Conservation (phyloP, 441 rosid genomes). For the Dalechampia spathulata region DNA sequence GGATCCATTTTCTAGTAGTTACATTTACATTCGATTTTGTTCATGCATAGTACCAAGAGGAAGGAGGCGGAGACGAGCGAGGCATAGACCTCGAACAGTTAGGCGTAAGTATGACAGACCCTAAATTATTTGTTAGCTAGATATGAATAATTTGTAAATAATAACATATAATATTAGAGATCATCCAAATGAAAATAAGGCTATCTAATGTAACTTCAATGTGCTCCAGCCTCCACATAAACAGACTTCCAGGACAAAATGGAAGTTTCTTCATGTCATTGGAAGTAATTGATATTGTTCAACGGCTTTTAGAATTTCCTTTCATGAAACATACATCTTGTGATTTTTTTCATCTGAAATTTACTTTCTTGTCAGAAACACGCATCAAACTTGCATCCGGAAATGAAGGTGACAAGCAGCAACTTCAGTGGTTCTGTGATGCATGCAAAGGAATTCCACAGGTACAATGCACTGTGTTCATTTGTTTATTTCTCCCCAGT, state of each 20-base stretch:
- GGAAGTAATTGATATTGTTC: neutral
- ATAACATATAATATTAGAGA: neutral
- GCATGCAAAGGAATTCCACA: conserved; percentile 95
- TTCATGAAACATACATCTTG: no score
- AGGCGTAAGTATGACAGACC: conserved; percentile 65
- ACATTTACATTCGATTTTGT: conserved; percentile 40
- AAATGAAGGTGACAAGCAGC: conserved; percentile 64
- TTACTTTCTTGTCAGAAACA: conserved; percentile 42
- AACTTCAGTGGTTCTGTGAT: conserved; percentile 76
- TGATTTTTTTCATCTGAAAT: conserved; percentile 6
- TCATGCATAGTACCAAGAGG: conserved; percentile 66
- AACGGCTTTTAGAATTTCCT: neutral
- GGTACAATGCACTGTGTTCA: conserved; percentile 30
- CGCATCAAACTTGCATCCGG: conserved; percentile 66
- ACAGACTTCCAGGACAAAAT: no score
- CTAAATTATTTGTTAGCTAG: conserved; percentile 30
- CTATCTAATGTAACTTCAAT: conserved; percentile 7
- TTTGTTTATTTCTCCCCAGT: conserved; percentile 3
- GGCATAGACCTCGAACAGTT: conserved; percentile 56
- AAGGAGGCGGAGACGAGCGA: conserved; percentile 69
- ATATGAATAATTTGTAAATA: neutral
- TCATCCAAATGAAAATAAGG: neutral
- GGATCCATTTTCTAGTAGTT: conserved; percentile 12
- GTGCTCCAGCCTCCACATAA: conserved; percentile 28
- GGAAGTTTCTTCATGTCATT: neutral